These are phyloP conservation scores for Theobroma cacao DNA, from an alignment of 345 rosid species.

Conservation along the genomic window DNA sequence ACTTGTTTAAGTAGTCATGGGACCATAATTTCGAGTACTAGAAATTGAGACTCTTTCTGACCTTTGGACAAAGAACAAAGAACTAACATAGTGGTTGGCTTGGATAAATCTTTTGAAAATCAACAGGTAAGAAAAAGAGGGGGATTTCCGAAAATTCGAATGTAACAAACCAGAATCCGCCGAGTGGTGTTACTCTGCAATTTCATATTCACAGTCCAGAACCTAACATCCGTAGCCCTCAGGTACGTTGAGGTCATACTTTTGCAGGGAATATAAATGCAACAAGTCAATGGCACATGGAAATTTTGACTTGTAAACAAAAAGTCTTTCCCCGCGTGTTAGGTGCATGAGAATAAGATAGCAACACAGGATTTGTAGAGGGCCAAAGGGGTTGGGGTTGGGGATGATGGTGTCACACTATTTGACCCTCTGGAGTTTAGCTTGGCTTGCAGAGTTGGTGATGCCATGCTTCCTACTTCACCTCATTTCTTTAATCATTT, in stretches of 20 bases:
- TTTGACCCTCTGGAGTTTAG: constrained; percentile 27
- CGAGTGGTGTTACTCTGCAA: background rate
- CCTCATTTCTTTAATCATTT: constrained; percentile 22
- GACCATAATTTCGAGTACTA: background rate
- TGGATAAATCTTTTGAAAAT: background rate
- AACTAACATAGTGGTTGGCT: background rate
- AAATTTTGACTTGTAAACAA: constrained; percentile 14
- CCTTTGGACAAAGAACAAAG: background rate
- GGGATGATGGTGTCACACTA: constrained; percentile 28
- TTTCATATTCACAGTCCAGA: background rate
- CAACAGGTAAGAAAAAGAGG: too few species aligned
- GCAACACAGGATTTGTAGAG: background rate
- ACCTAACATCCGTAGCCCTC: background rate
- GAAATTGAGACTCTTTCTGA: background rate
- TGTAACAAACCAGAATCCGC: background rate
- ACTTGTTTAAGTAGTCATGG: background rate
- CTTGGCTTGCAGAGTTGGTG: constrained; percentile 18
- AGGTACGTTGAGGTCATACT: background rate
- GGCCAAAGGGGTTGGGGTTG: background rate
- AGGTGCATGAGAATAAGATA: constrained; percentile 10
- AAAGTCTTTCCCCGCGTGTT: constrained; percentile 22
- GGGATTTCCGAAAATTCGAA: background rate
- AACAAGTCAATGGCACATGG: background rate
- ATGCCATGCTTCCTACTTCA: constrained; percentile 22
- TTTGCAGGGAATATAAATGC: too few species aligned